These are phyloP conservation scores for Aspergillus sp. DNA, from an alignment of 2,329 filamentous ascomycete species.

Conservation along the genomic window DNA sequence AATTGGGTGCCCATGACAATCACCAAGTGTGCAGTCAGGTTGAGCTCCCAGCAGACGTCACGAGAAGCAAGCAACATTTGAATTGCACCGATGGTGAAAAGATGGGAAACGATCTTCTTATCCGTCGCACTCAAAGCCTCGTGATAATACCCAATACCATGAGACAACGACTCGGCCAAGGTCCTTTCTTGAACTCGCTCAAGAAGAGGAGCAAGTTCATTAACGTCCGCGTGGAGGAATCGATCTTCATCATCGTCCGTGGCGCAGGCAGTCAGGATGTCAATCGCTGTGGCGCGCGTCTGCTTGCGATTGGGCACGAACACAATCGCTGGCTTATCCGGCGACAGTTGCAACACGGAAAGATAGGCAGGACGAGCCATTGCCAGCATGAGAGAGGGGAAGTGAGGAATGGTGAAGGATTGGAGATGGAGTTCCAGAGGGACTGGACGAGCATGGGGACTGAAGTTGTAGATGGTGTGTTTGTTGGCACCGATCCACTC, in stretches of 20 bases:
- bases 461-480: conserved; percentile 99
- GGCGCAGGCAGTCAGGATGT: conserved; percentile 81
- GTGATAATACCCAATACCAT: conserved; percentile 96
- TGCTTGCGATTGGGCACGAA: conserved; percentile 95
- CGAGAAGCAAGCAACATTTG: conserved; percentile 79
- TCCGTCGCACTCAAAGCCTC: conserved; percentile 86
- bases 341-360: conserved; percentile 81
- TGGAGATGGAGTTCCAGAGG: conserved; percentile 93
- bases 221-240: conserved; percentile 80
- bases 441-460: conserved; percentile 81
- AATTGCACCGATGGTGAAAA: conserved; percentile 85
- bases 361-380: conserved; percentile 95
- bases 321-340: conserved; percentile 83
- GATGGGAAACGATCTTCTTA: conserved; percentile 88
- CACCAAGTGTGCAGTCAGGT: conserved; percentile 83
- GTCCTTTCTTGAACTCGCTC: conserved; percentile 81
- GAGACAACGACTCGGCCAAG: conserved; percentile 81
- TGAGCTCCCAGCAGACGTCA: conserved; percentile 94
- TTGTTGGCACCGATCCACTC: conserved; percentile 98
- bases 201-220: conserved; percentile 79
- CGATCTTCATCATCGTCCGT: conserved; percentile 90
- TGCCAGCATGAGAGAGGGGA: conserved; percentile 95
- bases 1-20: conserved; percentile 98
- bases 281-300: conserved; percentile 78
- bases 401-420: conserved; percentile 92